Base-by-base conservation (phyloP, 2,329 filamentous ascomycete genomes). In the Phymatotrichopsis omnivora region DNA sequence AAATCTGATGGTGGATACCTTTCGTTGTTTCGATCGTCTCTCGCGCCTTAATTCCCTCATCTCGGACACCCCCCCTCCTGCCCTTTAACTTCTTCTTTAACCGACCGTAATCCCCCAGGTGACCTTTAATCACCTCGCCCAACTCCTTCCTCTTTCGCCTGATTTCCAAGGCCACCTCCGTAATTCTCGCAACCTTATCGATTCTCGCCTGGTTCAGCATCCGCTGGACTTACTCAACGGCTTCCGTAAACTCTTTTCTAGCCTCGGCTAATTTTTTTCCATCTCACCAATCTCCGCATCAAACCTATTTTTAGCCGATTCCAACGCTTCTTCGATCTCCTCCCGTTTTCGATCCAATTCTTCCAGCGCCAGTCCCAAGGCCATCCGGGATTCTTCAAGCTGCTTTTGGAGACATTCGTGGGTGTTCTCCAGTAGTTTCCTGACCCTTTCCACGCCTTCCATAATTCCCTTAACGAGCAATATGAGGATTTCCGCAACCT, bases 341-440 rank as follows among this genome's bases (percentile, higher is more conserved):
- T 32, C 37, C 33, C 37, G 30, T 43, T 43, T 53, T 20, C n/a
- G n/a, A n/a, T 51, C 49, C 6, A 49, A 39, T 7, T 42, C 45
- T 12, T 48, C 45, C 10, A 32, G 20, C 11, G 45, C 45, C 12
- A 28, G 19, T 8, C 41, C 14, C 22, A 51, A 25, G n/a, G 41
- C 36, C 14, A 19, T 25, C 12, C 35, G 27, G 2, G 49, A 16
- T 22, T 38, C 33, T 24, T 24, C 24, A 14, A 44, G 23, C 11
- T 41, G 35, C n/a, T 37, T 30, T 11, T 49, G 27, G 11, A 51
- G 41, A 5, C 34, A 24, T 12, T n/a, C 10, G 2, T 42, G 12
- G 10, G 42, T 19, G 6, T 42, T 23, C 3, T 45, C 20, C 7
- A 51, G 30, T 3, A 29, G 27, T 4, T 38, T 29, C 29, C 22